phyloP scores from a whole-genome alignment of 164 flowering plant species.

The Aristolochia fimbriata region DNA sequence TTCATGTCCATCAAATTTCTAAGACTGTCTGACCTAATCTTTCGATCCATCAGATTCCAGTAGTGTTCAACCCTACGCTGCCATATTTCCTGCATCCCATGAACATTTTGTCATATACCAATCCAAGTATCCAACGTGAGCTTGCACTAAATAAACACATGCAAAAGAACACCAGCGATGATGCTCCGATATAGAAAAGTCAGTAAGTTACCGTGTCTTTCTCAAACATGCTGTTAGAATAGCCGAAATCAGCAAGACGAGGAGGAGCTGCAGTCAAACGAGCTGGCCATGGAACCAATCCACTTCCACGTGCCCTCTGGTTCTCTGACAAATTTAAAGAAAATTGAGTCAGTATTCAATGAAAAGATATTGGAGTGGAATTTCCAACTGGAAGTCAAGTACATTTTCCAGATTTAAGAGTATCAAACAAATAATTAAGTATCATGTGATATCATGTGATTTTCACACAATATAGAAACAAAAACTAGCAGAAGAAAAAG shows the following conservation, averaged over 20 bases:
- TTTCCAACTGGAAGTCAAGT: too few relatives aligned
- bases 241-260: conserved; percentile 77
- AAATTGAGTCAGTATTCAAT: neutral
- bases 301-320: conserved; percentile 44
- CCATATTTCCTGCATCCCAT: conserved; percentile 64
- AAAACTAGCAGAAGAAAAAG: too few relatives aligned
- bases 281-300: conserved; percentile 88
- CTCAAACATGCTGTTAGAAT: conserved; percentile 52
- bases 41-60: conserved; percentile 55
- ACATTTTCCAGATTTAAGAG: too few relatives aligned
- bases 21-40: conserved; percentile 37
- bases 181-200: neutral
- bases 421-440: too few relatives aligned
- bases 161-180: too few relatives aligned
- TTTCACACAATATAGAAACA: too few relatives aligned
- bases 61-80: conserved; percentile 51
- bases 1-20: conserved; percentile 94
- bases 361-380: neutral
- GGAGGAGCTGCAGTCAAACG: conserved; percentile 74
- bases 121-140: neutral
- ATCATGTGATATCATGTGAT: too few relatives aligned
- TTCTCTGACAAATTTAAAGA: conserved; percentile 1
- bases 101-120: neutral
- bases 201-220: conserved; percentile 55
- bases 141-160: neutral